phyloP scores from a whole-genome alignment of 2,329 filamentous ascomycete species.

The Cercospora beticola region DNA sequence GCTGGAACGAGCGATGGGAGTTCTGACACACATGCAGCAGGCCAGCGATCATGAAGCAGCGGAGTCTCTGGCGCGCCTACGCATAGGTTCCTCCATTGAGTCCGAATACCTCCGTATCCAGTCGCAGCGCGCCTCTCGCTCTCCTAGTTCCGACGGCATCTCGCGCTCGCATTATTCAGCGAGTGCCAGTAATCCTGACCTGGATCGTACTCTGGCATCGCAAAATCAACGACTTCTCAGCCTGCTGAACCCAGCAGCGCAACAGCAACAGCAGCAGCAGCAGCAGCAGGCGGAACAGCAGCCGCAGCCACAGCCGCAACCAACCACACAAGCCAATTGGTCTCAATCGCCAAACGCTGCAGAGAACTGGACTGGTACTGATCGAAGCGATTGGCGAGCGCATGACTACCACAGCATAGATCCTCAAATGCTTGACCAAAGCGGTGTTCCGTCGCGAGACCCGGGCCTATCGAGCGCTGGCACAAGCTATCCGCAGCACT shows the following conservation, averaged over 20 bases:
- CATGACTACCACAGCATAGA: neutral
- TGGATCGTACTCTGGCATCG: neutral
- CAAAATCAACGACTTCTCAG: slow-evolving; percentile 3
- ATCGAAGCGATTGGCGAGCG: neutral
- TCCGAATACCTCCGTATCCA: slow-evolving; percentile 9
- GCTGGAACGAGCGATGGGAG: slow-evolving; percentile 10
- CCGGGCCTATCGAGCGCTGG: neutral
- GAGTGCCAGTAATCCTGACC: neutral
- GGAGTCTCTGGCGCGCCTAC: slow-evolving; percentile 24
- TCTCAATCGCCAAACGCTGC: neutral
- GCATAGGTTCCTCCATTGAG: slow-evolving; percentile 22
- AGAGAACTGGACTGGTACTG: neutral
- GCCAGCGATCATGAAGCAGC: slow-evolving; percentile 24
- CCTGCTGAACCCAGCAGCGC: neutral
- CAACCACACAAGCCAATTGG: neutral
- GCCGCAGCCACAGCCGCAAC: neutral
- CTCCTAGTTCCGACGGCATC: neutral
- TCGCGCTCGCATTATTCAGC: neutral
- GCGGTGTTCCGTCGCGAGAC: neutral
- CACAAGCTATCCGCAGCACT: neutral
- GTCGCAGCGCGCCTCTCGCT: slow-evolving; percentile 1
- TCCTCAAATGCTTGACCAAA: neutral
- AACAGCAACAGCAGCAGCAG: neutral
- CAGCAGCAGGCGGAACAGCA: neutral
- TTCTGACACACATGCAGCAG: slow-evolving; percentile 21